Evolutionary conservation across 345 rosid genomes (phyloP).

Genomic region (Xanthoceras sorbifolium): DNA sequence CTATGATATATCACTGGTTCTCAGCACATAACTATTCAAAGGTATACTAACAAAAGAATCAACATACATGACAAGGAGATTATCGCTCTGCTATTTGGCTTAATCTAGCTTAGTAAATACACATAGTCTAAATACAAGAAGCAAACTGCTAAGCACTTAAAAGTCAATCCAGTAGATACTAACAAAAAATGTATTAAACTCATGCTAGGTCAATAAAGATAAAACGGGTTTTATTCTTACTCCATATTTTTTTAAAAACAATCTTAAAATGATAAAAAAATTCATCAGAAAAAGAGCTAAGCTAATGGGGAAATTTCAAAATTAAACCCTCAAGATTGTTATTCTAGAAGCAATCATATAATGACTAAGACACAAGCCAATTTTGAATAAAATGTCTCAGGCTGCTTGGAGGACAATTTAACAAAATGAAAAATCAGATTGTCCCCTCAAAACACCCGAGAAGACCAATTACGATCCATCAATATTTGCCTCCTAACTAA

Average conservation of each 20-base stretch:
- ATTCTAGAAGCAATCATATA: background rate
- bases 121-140: background rate
- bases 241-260: too few species aligned
- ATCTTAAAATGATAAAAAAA: too few species aligned
- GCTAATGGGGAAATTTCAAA: too few species aligned
- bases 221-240: too few species aligned
- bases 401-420: background rate
- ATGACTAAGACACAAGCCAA: background rate
- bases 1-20: background rate
- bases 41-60: background rate
- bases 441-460: background rate
- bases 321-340: too few species aligned
- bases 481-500: slow-evolving; percentile 12
- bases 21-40: background rate
- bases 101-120: background rate
- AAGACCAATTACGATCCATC: background rate
- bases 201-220: too few species aligned
- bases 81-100: background rate
- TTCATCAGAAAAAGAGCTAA: too few species aligned
- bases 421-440: slow-evolving; percentile 1
- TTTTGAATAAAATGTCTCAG: background rate
- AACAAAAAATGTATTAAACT: background rate
- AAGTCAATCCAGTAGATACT: background rate
- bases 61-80: background rate
- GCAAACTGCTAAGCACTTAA: background rate